Evolutionary conservation across 1,284 basidiomycete genomes (phyloP).

Genomic region (Papiliotrema terrestris): DNA sequence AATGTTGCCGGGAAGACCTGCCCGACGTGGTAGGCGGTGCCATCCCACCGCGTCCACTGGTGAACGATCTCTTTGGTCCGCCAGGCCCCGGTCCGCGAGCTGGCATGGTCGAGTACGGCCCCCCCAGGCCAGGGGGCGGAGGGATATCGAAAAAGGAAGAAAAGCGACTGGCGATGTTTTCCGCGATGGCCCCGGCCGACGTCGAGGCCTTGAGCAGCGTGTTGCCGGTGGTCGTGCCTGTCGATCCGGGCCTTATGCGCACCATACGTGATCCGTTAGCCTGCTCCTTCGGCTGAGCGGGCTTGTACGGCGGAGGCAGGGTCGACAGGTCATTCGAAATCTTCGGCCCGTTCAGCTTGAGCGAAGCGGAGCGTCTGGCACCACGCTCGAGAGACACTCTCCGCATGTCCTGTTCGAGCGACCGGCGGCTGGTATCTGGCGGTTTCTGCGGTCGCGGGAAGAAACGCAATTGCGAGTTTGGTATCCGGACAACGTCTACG

Average conservation of each 20-base stretch:
- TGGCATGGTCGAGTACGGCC: not conserved
- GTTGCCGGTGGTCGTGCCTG: too few species aligned
- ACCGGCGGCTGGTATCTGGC: constrained; percentile 12
- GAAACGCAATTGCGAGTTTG: constrained; percentile 44
- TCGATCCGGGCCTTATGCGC: too few species aligned
- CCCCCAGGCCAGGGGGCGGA: constrained; percentile 18
- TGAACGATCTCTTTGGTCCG: not conserved
- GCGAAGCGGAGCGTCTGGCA: not conserved
- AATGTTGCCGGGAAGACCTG: not conserved
- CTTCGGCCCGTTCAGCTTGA: constrained; percentile 7
- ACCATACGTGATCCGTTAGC: too few species aligned
- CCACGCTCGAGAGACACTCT: constrained; percentile 10
- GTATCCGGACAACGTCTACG: constrained; percentile 42
- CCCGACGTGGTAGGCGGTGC: not conserved
- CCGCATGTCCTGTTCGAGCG: constrained; percentile 15
- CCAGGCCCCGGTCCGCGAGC: not conserved
- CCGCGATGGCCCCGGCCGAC: constrained; percentile 1
- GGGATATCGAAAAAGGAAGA: constrained; percentile 28
- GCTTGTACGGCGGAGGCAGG: constrained; percentile 19
- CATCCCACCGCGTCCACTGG: not conserved
- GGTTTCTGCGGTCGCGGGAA: constrained; percentile 36
- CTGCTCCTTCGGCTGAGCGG: constrained; percentile 1
- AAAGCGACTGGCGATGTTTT: constrained; percentile 13
- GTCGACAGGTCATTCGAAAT: constrained; percentile 27
- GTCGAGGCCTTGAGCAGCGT: constrained; percentile 1